Percentiles rank a stretch among this genome's conserved stretches.
Conservation (phyloP, 768 basidiomycete genomes). For the Phlebiopsis gigantea region DNA sequence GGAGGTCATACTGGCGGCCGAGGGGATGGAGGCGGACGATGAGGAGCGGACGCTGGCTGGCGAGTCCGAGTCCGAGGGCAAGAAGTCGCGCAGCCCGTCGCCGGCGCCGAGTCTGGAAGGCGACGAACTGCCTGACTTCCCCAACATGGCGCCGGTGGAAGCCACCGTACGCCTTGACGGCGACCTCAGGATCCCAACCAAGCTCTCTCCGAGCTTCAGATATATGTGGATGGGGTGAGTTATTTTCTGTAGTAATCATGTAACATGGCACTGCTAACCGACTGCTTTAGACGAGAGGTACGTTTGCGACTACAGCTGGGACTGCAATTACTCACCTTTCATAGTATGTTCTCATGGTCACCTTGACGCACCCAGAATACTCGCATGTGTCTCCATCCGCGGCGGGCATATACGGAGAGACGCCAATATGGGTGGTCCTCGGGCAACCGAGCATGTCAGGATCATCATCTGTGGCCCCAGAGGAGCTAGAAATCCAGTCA, state of each 20-base stretch:
- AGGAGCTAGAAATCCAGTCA: background rate
- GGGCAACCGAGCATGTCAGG: background rate
- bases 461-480: background rate
- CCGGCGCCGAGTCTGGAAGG: background rate
- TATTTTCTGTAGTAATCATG: background rate
- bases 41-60: background rate
- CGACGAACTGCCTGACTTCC: background rate
- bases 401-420: slow-evolving; percentile 8
- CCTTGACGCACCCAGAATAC: slow-evolving; percentile 9
- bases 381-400: slow-evolving; percentile 8
- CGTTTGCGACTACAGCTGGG: background rate
- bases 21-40: slow-evolving; percentile 1
- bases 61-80: background rate
- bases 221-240: slow-evolving; percentile 14
- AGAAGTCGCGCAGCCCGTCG: background rate
- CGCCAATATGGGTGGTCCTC: slow-evolving; percentile 6
- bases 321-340: background rate
- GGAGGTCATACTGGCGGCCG: slow-evolving; percentile 2
- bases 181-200: slow-evolving; percentile 1
- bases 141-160: slow-evolving; percentile 1
- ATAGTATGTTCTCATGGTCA: slow-evolving; percentile 7
- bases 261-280: background rate
- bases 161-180: slow-evolving; percentile 9
- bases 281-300: slow-evolving; percentile 4
- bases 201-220: slow-evolving; percentile 3